Base-by-base conservation (phyloP, 2,329 filamentous ascomycete genomes). In the Corynespora cassiicola region DNA sequence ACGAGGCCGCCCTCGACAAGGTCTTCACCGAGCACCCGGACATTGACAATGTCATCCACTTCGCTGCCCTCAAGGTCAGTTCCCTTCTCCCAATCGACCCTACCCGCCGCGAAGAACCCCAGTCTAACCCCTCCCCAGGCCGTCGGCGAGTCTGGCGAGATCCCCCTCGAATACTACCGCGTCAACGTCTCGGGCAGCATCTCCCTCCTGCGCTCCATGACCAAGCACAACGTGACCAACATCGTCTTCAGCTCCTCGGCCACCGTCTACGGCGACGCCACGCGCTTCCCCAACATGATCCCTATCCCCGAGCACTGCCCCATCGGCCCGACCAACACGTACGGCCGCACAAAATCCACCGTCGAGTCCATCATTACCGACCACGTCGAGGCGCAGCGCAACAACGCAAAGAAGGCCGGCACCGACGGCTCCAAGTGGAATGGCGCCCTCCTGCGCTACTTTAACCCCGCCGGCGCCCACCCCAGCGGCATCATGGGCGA, bases 191-290 rank as follows among this genome's bases (percentile, higher is more conserved):
- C 87, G 66, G 95, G 94, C 70, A 94, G 90, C 60, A 85, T 99
- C 61, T 80, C 85, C 58, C 87, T 99, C 31, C 82, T 99, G 48
- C 81, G 85, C 51, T 85, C 85, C 63, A 97, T 99, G 90, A 80
- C 83, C 65, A 85, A 85, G 70, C 84, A 96, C 79, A 86, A 92
- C 72, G 91, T 99, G 56, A 82, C 83, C 74, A 97, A 96, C 78
- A 94, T 99, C 62, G 94, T 99, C 73, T 99, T 99, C 77, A 97
- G 92, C 45, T 96, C 90, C 48, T 96, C 91, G 1, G 94, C 94
- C 21, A 99, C 95, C 56, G 94, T 99, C 54, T 99, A 99, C 71
- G 94, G 94, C 66, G 95, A 99, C 72, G 94, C 92, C 36, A 97
- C 94, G 29, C 88, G 90, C 66, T 89, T 96, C 75, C 85, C 87